Conservation (phyloP, 2,329 filamentous ascomycete species). For the Pezizomycotina sp. region DNA sequence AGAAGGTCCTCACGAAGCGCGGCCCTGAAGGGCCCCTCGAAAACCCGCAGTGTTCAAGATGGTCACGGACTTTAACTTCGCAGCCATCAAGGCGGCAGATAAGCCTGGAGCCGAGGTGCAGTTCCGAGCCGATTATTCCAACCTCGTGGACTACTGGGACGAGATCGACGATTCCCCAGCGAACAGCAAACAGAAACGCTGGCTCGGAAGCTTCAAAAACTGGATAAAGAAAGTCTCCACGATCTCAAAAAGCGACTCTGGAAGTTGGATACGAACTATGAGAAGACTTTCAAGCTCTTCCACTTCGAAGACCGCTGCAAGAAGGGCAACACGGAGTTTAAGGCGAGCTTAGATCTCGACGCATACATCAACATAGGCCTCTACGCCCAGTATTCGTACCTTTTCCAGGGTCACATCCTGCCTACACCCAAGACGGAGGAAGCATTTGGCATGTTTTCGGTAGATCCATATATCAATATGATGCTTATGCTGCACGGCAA, state of each 20-base stretch:
- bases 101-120: conserved; percentile 9
- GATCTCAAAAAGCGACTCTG: conserved; percentile 3
- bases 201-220: conserved; percentile 1
- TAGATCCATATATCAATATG: conserved; percentile 5
- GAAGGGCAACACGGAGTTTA: conserved; percentile 4
- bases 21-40: neutral
- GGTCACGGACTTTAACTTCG: conserved; percentile 5
- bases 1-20: conserved; percentile 1
- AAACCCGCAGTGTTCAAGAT: conserved; percentile 5
- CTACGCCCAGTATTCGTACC: conserved; percentile 6
- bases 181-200: neutral
- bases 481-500: conserved; percentile 5
- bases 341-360: conserved; percentile 5
- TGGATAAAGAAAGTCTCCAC: conserved; percentile 6
- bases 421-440: conserved; percentile 6
- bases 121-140: conserved; percentile 6
- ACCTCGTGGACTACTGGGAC: conserved; percentile 7
- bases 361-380: conserved; percentile 9
- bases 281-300: conserved; percentile 7
- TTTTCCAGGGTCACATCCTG: conserved; percentile 8
- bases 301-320: conserved; percentile 8
- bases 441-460: conserved; percentile 5
- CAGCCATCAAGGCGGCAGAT: conserved; percentile 1
- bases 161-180: conserved; percentile 6
- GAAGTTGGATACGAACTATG: conserved; percentile 6